Base-by-base conservation (phyloP, 192 early-diverging fungal genomes). In the Umbelopsis sp. region DNA sequence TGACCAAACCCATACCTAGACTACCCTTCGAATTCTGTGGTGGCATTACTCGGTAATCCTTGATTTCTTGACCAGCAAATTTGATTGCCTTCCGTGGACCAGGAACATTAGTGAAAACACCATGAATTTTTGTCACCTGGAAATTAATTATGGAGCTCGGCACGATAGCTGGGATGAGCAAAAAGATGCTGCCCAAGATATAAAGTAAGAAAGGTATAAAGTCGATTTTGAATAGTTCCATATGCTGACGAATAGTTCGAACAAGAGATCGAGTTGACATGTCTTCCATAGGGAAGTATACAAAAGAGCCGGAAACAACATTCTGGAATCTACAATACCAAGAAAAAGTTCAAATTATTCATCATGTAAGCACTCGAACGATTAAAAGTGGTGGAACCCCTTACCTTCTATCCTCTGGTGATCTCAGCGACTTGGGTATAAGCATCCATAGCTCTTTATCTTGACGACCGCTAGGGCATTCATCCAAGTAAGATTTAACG, bases 71-170 rank as follows among this genome's bases (percentile, higher is more conserved):
- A 29, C 74, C 74, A 62, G 71, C 78, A 72, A 80, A 80, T 16
- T 53, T 24, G 47, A 76, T 70, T 8, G 74, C 50, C 38, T 69
- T 45, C 1, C 65, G 68, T 14, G 78, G 74, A 17, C 74, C 78
- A 34, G 78, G 71, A 16, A 80, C 52, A 31, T 80, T 80, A 45
- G 78, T 80, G 36, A 80, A 66, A 0, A 80, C 71, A 10, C 56
- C 78, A 47, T 76, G 78, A 36, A 62, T 62, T 31, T 62, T 62
- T 12, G 26, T 17, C 8, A 62, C 26, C 34, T 62, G 14, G 6
- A 29, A 62, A 8, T 12, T 32, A n/a, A 62, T 29, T 3, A 62
- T 29, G 10, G 10, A 34, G 31, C 31, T 62, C n/a, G 50, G 62
- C 9, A 47, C 25, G 17, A 70, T 0, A 8, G 43, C 71, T 21